phyloP scores from a whole-genome alignment of 495 filamentous ascomycete species.

The Penicillium daleae region DNA sequence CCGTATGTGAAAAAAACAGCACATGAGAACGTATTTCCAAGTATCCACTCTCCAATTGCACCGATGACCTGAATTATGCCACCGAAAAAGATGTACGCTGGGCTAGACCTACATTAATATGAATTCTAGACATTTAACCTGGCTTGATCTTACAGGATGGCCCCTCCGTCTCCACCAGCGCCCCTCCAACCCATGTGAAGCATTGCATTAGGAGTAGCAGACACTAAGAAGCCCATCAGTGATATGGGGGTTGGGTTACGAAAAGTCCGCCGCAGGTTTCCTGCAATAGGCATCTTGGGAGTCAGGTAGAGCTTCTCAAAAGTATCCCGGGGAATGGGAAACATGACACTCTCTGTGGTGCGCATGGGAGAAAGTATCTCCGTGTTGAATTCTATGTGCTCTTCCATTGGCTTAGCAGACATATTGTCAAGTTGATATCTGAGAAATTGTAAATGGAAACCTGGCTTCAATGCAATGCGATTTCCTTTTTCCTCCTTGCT shows the following conservation, averaged over 20 bases:
- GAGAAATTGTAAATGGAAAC: too few species aligned
- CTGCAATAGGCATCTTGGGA: conserved; percentile 53
- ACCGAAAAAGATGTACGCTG: conserved; percentile 69
- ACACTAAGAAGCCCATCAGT: conserved; percentile 68
- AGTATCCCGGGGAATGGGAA: conserved; percentile 55
- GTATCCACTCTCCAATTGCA: conserved; percentile 19
- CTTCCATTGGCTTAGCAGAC: too few species aligned
- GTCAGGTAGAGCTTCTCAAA: conserved; percentile 77
- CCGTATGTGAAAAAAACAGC: neutral
- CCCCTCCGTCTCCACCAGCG: conserved; percentile 64
- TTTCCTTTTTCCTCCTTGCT: too few species aligned
- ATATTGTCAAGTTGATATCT: too few species aligned
- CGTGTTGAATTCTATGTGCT: too few species aligned
- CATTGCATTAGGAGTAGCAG: conserved; percentile 63
- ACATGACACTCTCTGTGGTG: conserved; percentile 40
- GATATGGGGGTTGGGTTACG: conserved; percentile 75
- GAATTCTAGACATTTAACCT: neutral
- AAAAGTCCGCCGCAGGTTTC: conserved; percentile 47
- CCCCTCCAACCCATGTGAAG: conserved; percentile 74
- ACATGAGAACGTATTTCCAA: neutral
- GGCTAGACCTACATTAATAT: conserved; percentile 21
- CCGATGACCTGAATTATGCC: conserved; percentile 68
- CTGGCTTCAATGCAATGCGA: too few species aligned
- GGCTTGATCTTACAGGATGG: conserved; percentile 46
- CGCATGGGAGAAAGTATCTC: conserved; percentile 36